These are phyloP conservation scores for Prunus yedoensis DNA, from an alignment of 331 rosid genomes.

Conservation along the genomic window DNA sequence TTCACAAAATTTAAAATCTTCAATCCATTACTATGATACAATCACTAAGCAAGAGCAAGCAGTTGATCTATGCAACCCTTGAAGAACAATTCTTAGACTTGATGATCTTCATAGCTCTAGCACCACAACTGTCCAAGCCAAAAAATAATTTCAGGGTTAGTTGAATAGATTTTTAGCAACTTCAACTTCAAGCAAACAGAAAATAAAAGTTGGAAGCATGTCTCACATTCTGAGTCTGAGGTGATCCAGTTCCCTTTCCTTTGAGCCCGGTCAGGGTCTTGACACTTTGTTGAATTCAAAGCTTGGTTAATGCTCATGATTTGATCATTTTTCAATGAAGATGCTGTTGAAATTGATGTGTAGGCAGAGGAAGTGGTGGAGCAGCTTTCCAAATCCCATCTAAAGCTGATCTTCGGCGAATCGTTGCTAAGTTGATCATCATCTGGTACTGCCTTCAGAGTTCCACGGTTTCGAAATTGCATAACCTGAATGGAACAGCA, in stretches of 20 bases:
- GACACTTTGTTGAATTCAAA: slow-evolving; percentile 34
- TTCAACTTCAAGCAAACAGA: background rate
- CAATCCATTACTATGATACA: slow-evolving; percentile 25
- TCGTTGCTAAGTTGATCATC: slow-evolving; percentile 60
- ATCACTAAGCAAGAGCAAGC: slow-evolving; percentile 2
- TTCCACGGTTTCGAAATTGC: slow-evolving; percentile 51
- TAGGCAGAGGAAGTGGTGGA: slow-evolving; percentile 64
- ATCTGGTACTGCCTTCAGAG: slow-evolving; percentile 46
- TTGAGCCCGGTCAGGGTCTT: slow-evolving; percentile 23
- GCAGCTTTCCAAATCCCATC: slow-evolving; percentile 86
- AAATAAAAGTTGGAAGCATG: background rate
- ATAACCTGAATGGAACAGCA: slow-evolving; percentile 49
- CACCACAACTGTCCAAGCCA: slow-evolving; percentile 78
- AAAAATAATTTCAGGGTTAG: slow-evolving; percentile 16
- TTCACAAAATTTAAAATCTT: slow-evolving; percentile 23
- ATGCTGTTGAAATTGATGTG: slow-evolving; percentile 51
- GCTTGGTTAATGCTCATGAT: slow-evolving; percentile 30
- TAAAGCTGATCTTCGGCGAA: slow-evolving; percentile 85
- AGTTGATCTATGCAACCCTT: slow-evolving; percentile 23
- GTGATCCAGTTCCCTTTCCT: slow-evolving; percentile 91
- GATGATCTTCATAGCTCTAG: slow-evolving; percentile 66
- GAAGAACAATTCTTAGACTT: slow-evolving; percentile 13
- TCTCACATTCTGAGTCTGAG: slow-evolving; percentile 85
- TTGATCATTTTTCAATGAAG: slow-evolving; percentile 43
- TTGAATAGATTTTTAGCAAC: background rate